phyloP scores from a whole-genome alignment of 129 eudicot genomes.

The Escallonia rubra region DNA sequence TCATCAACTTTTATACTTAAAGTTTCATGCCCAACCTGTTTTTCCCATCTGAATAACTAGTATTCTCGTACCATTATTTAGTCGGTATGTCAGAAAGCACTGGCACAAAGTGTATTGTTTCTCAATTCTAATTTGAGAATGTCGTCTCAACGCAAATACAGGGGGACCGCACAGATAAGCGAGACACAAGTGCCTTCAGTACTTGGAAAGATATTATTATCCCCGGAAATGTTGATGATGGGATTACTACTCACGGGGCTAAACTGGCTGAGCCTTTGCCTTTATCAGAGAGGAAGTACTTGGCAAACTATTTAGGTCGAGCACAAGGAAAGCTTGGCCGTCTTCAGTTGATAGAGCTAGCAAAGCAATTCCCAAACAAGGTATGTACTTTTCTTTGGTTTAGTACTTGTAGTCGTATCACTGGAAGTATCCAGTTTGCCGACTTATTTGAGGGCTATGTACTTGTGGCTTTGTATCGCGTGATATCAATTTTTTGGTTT shows the following conservation, averaged over 20 bases:
- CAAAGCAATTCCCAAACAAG: constrained; percentile 77
- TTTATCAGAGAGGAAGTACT: constrained; percentile 65
- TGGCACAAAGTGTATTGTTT: too few species aligned
- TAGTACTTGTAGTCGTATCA: neutral
- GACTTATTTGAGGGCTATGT: too few species aligned
- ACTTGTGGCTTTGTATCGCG: too few species aligned
- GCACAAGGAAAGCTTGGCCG: constrained; percentile 96
- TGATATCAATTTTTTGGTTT: too few species aligned
- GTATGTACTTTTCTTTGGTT: constrained; percentile 25
- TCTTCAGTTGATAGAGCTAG: constrained; percentile 73
- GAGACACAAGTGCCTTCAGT: constrained; percentile 88
- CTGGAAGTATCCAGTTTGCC: too few species aligned
- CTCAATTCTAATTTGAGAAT: too few species aligned
- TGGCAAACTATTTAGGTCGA: constrained; percentile 89
- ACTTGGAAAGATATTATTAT: constrained; percentile 97
- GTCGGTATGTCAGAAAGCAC: too few species aligned
- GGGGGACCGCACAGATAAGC: constrained; percentile 96
- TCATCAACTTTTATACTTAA: too few species aligned
- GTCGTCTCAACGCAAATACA: constrained; percentile 12
- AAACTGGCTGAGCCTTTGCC: constrained; percentile 76
- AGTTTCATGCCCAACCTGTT: too few species aligned
- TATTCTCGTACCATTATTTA: too few species aligned
- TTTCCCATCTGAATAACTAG: too few species aligned
- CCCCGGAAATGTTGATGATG: constrained; percentile 96
- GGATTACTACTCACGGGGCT: constrained; percentile 60